Base-by-base conservation (phyloP, 257 asterid species). In the Salvia hispanica region DNA sequence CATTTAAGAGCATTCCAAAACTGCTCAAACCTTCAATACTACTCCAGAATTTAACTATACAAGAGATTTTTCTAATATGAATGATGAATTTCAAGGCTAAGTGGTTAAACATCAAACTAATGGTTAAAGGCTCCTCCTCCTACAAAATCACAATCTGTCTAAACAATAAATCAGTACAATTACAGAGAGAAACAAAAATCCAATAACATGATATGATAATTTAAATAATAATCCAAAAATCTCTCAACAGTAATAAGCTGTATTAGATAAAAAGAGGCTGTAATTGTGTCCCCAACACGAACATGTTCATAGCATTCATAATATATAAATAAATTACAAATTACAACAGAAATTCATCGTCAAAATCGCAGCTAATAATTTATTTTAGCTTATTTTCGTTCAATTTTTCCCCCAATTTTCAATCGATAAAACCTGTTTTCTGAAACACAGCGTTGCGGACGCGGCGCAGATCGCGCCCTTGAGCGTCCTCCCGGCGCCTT, bases 391-490 rank as follows among this genome's bases (percentile, higher is more conserved):
- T 57, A 25, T 48, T 53, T 37, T 7, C n/a, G 31, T 9, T 25
- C 13, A 13, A 62, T 4, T n/a, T n/a, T 6, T 2, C 31, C 33
- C n/a, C 9, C 11, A 40, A 40, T 8, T 40, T 8, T 80, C 85
- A 88, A 76, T 91, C 98, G 50, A 92, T 71, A 55, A 89, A 89
- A 82, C 98, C 98, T 80, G 98, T 87, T 84, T 80, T 75, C 91
- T 79, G 98, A 42, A 92, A 84, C 51, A 89, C 98, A 40, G 98
- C 88, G 73, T 92, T 87, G 45, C 96, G 86, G 31, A 89, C 89
- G 66, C 95, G 83, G 67, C 96, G 79, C 48, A 89, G 56, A 72
- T 89, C 96, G 75, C 96, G 78, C 18, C 98, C 69, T 92, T 92
- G 14, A 92, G 89, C 43, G 96, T 92, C 79, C 95, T 72, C 45